Base-by-base conservation (phyloP, 2,329 filamentous ascomycete genomes). In the Phialemonium atrogriseum region DNA sequence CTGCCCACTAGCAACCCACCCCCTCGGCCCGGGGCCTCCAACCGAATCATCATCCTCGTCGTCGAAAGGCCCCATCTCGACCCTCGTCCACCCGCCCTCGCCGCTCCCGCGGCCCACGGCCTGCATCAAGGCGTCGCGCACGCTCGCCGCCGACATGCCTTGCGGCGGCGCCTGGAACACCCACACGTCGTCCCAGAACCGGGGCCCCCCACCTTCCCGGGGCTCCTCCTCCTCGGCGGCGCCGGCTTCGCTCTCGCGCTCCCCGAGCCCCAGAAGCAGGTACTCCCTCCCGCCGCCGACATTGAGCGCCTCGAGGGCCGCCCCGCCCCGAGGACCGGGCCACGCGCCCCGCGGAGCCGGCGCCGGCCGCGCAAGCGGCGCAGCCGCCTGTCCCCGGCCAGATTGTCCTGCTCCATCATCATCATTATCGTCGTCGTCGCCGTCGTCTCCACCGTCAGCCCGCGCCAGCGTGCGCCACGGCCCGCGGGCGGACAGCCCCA, bases 141-240 rank as follows among this genome's bases (percentile, higher is more conserved):
- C 53, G 44, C 68, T 70, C 2, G 72, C 72, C 1, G 65, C 57
- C 10, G 68, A 70, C 60, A 69, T 66, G 35, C 67, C 64, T 27
- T 64, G 51, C 8, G 71, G 64, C 8, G 71, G 73, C 12, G 77
- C 63, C 52, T 77, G 70, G 54, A 77, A 80, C 11, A 68, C 64
- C 77, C 77, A 82, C 12, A 77, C 66, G 47, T 81, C 76, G 39
- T 62, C 55, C 55, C 64, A 67, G 50, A 75, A 77, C 36, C 60
- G 63, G n/a, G n/a, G n/a, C n/a, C n/a, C n/a, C n/a, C n/a, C n/a
- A n/a, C n/a, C n/a, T n/a, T n/a, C n/a, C n/a, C n/a, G n/a, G n/a
- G n/a, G n/a, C n/a, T n/a, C n/a, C 15, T 68, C 72, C 2, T 68
- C 65, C 11, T 55, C 66, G 12, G 59, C 60, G 43, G 73, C 64